Evolutionary conservation across 1,284 basidiomycete genomes (phyloP).

Genomic region (Ustilago xerochloae): DNA sequence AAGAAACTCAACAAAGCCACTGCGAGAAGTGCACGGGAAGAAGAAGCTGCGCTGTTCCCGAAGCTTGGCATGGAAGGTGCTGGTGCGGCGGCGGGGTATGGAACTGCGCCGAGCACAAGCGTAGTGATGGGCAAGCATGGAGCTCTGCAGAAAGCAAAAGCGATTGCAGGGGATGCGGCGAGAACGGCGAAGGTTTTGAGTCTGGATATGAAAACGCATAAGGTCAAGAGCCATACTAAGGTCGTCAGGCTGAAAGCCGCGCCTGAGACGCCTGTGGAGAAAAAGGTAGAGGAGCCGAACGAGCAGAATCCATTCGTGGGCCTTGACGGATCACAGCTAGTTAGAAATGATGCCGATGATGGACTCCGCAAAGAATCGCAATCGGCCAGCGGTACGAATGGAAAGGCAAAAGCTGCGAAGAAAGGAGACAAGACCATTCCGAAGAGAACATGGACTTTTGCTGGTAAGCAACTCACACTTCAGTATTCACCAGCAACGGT

Average conservation of each 20-base stretch:
- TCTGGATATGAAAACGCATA: conserved; percentile 51
- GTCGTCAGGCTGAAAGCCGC: conserved; percentile 7
- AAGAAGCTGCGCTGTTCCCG: conserved; percentile 35
- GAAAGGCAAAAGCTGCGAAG: not conserved
- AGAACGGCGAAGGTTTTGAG: conserved; percentile 49
- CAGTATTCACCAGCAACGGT: conserved; percentile 3
- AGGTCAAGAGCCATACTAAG: conserved; percentile 36
- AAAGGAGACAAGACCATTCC: conserved; percentile 10
- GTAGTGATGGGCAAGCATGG: conserved; percentile 45
- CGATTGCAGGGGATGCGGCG: conserved; percentile 42
- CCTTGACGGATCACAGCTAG: conserved; percentile 20
- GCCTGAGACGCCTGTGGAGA: not conserved
- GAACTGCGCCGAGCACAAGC: not conserved
- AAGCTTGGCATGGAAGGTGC: conserved; percentile 25
- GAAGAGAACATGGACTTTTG: conserved; percentile 12
- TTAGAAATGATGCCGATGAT: conserved; percentile 32
- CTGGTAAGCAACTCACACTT: conserved; percentile 1
- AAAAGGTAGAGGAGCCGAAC: no score
- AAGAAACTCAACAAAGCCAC: conserved; percentile 35
- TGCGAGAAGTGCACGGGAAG: conserved; percentile 15
- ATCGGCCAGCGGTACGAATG: not conserved
- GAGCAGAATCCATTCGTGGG: conserved; percentile 37
- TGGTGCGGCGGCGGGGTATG: not conserved
- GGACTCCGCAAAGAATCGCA: conserved; percentile 12
- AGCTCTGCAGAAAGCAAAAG: conserved; percentile 35